These are phyloP conservation scores for Solanum raphanifolium DNA, from an alignment of 257 asterid genomes.

Conservation along the genomic window DNA sequence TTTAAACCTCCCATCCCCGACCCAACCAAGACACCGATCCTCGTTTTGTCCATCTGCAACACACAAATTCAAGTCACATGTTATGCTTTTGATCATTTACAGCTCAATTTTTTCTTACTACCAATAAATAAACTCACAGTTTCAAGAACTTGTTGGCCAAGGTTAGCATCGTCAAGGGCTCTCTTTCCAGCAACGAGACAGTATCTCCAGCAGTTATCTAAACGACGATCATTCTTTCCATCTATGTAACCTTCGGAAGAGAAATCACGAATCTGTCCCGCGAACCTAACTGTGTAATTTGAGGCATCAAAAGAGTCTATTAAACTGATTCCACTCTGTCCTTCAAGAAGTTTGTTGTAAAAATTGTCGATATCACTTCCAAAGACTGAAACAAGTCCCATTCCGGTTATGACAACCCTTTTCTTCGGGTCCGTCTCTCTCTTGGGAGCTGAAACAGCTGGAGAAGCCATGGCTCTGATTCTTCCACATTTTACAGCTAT, in stretches of 20 bases:
- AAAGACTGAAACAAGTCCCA: conserved; percentile 54
- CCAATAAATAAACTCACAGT: conserved; percentile 6
- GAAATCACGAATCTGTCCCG: conserved; percentile 39
- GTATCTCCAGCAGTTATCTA: conserved; percentile 49
- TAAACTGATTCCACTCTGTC: conserved; percentile 39
- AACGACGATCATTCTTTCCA: conserved; percentile 31
- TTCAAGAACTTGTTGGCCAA: conserved; percentile 24
- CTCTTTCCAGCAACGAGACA: conserved; percentile 47
- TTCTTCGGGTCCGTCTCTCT: conserved; percentile 43
- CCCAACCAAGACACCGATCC: conserved; percentile 29
- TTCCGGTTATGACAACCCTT: conserved; percentile 40
- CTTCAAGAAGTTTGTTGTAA: conserved; percentile 34
- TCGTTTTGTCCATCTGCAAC: conserved; percentile 26
- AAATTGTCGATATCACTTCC: conserved; percentile 33
- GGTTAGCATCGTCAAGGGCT: conserved; percentile 45
- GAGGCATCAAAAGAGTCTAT: conserved; percentile 45
- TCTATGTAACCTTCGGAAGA: conserved; percentile 38
- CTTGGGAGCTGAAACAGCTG: conserved; percentile 32
- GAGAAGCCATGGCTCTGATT: conserved; percentile 28
- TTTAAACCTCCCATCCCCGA: conserved; percentile 29
- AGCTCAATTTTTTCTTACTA: not conserved
- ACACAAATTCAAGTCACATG: not conserved
- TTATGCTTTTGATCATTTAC: not conserved
- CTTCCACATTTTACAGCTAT: conserved; percentile 17
- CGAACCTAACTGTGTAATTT: conserved; percentile 28